Conservation (phyloP, 2,329 filamentous ascomycete species). For the Aspergillus jensenii region DNA sequence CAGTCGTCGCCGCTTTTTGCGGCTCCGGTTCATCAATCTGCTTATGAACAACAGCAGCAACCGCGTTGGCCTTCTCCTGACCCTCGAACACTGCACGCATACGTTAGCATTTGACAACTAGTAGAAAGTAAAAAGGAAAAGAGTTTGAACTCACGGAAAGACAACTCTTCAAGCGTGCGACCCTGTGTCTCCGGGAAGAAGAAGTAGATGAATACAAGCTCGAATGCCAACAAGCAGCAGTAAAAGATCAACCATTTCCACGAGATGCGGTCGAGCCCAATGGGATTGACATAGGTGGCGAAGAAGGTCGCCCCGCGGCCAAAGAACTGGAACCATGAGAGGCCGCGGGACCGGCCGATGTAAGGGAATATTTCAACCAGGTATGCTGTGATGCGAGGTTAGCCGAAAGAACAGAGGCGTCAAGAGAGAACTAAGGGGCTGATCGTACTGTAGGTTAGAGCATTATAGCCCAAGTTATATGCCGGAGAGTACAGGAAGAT, state of each 20-base stretch:
- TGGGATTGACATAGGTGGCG: constrained; percentile 50
- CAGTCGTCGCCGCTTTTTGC: neutral
- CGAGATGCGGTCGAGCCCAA: constrained; percentile 42
- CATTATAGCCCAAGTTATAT: constrained; percentile 68
- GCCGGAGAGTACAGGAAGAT: constrained; percentile 60
- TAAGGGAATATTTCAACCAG: constrained; percentile 62
- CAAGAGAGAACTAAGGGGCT: neutral
- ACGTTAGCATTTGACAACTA: constrained; percentile 12
- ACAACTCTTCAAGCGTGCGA: constrained; percentile 47
- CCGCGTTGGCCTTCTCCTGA: constrained; percentile 34
- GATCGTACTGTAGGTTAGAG: constrained; percentile 49
- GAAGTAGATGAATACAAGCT: constrained; percentile 45
- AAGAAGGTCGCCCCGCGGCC: constrained; percentile 52
- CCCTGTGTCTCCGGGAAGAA: constrained; percentile 47
- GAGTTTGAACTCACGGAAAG: constrained; percentile 39
- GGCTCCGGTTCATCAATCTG: constrained; percentile 24
- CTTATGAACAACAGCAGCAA: constrained; percentile 39
- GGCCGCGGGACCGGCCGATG: constrained; percentile 57
- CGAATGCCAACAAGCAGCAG: constrained; percentile 43
- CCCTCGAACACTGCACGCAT: constrained; percentile 37
- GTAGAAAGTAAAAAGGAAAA: neutral
- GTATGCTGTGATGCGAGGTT: constrained; percentile 33
- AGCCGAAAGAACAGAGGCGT: neutral
- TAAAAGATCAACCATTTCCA: constrained; percentile 50
- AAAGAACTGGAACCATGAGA: constrained; percentile 58